Evolutionary conservation across 495 filamentous ascomycete genomes (phyloP).

Genomic region (Letharia lupina): DNA sequence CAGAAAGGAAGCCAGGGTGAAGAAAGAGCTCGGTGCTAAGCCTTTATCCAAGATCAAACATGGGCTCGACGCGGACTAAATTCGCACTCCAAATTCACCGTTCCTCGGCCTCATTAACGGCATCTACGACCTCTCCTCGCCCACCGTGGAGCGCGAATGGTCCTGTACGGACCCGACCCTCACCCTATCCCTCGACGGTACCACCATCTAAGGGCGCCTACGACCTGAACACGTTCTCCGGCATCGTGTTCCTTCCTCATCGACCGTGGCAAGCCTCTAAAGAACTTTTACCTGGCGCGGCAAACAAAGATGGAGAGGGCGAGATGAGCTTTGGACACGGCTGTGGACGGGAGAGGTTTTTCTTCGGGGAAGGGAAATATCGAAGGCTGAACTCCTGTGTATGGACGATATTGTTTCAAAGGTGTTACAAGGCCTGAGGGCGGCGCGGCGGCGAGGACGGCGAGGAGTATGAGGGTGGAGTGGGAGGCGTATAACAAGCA

Average conservation of each 20-base stretch:
- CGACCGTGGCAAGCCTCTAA: conserved; percentile 16
- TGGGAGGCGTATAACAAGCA: conserved; percentile 22
- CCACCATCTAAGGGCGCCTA: conserved; percentile 25
- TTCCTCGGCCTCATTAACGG: conserved; percentile 40
- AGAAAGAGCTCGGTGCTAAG: conserved; percentile 16
- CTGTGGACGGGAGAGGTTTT: conserved; percentile 6
- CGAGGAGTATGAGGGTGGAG: conserved; percentile 18
- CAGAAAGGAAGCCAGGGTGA: conserved; percentile 21
- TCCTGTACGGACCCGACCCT: conserved; percentile 12
- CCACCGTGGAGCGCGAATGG: conserved; percentile 16
- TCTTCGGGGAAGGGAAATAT: conserved; percentile 20
- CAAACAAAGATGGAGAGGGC: conserved; percentile 20
- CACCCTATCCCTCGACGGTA: conserved; percentile 20
- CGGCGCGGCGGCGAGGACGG: conserved; percentile 7
- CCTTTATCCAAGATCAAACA: conserved; percentile 10
- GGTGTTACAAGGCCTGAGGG: conserved; percentile 9
- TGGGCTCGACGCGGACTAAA: conserved; percentile 7
- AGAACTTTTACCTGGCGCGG: conserved; percentile 20
- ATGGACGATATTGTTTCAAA: conserved; percentile 16
- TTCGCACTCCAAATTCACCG: conserved; percentile 6
- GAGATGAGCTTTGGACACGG: conserved; percentile 20
- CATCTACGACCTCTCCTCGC: conserved; percentile 33
- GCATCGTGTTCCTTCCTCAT: conserved; percentile 18
- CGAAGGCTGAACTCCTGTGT: conserved; percentile 17
- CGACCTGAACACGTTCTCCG: conserved; percentile 25